Base-by-base conservation (phyloP, 2,329 filamentous ascomycete species). In the Ascomycota sp. region DNA sequence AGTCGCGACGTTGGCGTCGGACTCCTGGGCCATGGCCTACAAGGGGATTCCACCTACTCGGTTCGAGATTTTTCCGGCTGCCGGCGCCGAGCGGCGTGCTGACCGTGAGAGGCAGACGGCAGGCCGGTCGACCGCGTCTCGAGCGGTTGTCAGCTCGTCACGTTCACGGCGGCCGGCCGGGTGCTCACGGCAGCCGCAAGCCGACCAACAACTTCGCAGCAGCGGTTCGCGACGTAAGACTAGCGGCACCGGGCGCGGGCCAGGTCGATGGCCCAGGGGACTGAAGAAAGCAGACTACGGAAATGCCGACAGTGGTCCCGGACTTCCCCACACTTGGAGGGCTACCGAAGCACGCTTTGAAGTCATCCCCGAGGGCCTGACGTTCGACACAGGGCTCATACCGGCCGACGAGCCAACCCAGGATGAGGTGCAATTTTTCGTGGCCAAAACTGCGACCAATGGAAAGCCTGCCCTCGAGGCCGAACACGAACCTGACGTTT, bases 31-130 rank as follows among this genome's bases (percentile, higher is more conserved):
- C 8, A 40, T 46, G 4, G 45, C 56, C 2, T 71, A 72, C 42
- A 53, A 53, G 10, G 50, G 56, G 28, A 76, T 89, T 19, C 77
- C 78, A 3, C 58, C 71, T 0, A 70, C 61, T 2, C 68, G 80
- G 22, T 91, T 82, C 47, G 75, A 83, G 41, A 69, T 89, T 25
- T 86, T 79, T 42, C 81, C 81, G 7, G 68, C 75, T 0, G 53
- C 77, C 7, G 55, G 54, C 8, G 52, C 52, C 2, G 52, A 56
- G 30, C 59, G 66, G 15, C 57, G 65, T 6, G 44, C 51, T 11
- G 61, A 61, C 27, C 55, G 63, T 11, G 45, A 55, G 8, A 56
- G 63, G 13, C 45, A 51, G 13, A 53, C 49, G 7, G 51, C 57
- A 3, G 46, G 47, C 24, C 52, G 61, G 13, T 48, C 57, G 11